phyloP scores from a whole-genome alignment of 2,329 filamentous ascomycete genomes.

The Penicillium sp. region DNA sequence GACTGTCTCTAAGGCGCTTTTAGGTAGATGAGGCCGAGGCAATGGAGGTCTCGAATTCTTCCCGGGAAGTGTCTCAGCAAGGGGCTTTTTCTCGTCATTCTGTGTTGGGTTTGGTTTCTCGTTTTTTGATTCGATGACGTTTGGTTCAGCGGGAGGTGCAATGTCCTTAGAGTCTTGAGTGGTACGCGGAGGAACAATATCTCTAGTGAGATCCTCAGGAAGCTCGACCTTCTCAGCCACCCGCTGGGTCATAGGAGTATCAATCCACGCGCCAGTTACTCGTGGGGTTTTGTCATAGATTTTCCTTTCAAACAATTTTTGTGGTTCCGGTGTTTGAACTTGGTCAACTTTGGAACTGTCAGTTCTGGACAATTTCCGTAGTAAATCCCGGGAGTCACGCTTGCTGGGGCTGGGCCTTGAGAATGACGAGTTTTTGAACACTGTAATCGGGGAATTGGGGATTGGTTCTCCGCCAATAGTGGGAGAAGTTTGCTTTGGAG shows the following conservation, averaged over 20 bases:
- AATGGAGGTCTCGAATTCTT: conserved; percentile 27
- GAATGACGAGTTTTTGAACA: conserved; percentile 36
- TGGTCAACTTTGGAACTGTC: conserved; percentile 36
- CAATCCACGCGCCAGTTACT: conserved; percentile 48
- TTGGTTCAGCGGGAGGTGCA: conserved; percentile 9
- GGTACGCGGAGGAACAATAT: conserved; percentile 23
- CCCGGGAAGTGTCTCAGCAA: conserved; percentile 3
- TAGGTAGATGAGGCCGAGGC: conserved; percentile 41
- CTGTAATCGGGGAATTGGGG: conserved; percentile 40
- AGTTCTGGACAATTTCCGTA: conserved; percentile 43
- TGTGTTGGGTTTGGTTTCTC: neutral
- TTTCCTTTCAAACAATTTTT: conserved; percentile 30
- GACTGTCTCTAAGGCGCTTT: conserved; percentile 44
- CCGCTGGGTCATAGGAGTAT: conserved; percentile 47
- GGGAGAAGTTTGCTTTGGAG: conserved; percentile 16
- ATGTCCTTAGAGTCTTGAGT: conserved; percentile 7
- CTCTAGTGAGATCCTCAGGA: conserved; percentile 27
- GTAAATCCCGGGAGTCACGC: conserved; percentile 42
- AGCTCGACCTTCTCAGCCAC: conserved; percentile 18
- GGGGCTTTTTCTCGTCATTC: neutral
- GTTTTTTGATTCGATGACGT: neutral
- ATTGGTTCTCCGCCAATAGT: conserved; percentile 30
- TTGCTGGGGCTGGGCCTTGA: conserved; percentile 32
- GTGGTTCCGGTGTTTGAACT: conserved; percentile 36
- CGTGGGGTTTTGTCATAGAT: conserved; percentile 46